Conservation (phyloP, 176 grass and related monocot genomes). For the Paspalum vaginatum region DNA sequence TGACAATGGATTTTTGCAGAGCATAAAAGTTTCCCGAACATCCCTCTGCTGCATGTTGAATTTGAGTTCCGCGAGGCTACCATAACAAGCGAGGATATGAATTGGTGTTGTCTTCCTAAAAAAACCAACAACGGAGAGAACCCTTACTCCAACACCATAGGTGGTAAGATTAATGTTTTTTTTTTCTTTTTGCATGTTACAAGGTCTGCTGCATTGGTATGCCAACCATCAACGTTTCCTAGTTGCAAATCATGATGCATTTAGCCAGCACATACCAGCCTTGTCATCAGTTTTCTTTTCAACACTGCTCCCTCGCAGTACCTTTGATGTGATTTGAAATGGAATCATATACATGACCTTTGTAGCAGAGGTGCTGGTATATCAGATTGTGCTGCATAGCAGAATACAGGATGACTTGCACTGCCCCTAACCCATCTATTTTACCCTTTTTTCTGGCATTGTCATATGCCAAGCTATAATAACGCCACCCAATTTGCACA, state of each 20-base stretch:
- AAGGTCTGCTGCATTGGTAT: slow-evolving; percentile 1
- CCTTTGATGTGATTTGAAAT: neutral
- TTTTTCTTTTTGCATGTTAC: neutral
- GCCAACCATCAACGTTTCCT: neutral
- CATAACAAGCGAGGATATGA: slow-evolving; percentile 51
- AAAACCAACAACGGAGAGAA: slow-evolving; percentile 33
- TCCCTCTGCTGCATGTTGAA: slow-evolving; percentile 19
- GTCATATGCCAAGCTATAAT: neutral
- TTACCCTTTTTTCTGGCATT: neutral
- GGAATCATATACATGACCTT: neutral
- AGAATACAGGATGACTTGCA: neutral
- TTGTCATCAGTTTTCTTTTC: neutral
- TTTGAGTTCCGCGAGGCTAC: neutral
- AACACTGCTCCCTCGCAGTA: neutral
- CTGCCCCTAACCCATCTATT: neutral
- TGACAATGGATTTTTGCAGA: slow-evolving; percentile 6
- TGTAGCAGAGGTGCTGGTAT: neutral
- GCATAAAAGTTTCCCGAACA: neutral
- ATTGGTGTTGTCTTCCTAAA: slow-evolving; percentile 59
- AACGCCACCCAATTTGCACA: neutral
- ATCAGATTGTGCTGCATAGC: neutral
- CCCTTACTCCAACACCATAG: slow-evolving; percentile 25
- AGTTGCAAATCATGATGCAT: neutral
- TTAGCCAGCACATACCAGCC: neutral
- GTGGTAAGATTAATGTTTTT: slow-evolving; percentile 51